A percentile compares a stretch with the other conserved stretches of the same genome.
Conservation (phyloP, 495 filamentous ascomycete species). For the Lentithecium fluviatile region DNA sequence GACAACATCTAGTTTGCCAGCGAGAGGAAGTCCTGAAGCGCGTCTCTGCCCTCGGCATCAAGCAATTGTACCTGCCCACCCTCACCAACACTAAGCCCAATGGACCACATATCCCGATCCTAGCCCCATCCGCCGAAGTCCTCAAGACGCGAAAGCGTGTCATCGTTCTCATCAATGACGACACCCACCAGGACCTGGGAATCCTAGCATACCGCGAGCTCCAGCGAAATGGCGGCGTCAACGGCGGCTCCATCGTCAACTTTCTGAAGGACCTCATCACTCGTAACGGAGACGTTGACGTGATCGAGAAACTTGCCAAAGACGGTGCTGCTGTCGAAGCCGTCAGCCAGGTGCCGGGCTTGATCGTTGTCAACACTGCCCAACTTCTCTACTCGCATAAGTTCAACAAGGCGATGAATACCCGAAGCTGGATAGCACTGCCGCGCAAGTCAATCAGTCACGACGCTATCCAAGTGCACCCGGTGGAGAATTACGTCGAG, state of each 20-base stretch:
- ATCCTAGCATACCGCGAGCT: constrained; percentile 68
- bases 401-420: constrained; percentile 31
- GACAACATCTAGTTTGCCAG: constrained; percentile 56
- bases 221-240: constrained; percentile 57
- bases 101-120: constrained; percentile 64
- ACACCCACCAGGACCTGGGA: constrained; percentile 68
- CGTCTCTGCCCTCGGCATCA: constrained; percentile 57
- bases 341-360: constrained; percentile 33
- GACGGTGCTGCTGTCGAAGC: constrained; percentile 16
- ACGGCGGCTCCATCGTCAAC: constrained; percentile 62
- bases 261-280: constrained; percentile 52
- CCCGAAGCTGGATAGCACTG: constrained; percentile 35
- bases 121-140: constrained; percentile 53
- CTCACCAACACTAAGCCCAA: constrained; percentile 43
- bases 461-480: constrained; percentile 21
- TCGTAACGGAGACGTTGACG: constrained; percentile 5
- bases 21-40: constrained; percentile 60
- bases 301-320: background rate
- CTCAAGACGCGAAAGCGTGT: constrained; percentile 61
- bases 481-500: constrained; percentile 34
- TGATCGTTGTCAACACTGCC: constrained; percentile 44
- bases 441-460: constrained; percentile 34
- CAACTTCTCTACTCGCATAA: constrained; percentile 41
- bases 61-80: constrained; percentile 58
- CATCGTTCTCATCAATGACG: constrained; percentile 73